These are phyloP conservation scores for Mucor saturninus DNA, from an alignment of 371 early-diverging fungal species.

Conservation along the genomic window DNA sequence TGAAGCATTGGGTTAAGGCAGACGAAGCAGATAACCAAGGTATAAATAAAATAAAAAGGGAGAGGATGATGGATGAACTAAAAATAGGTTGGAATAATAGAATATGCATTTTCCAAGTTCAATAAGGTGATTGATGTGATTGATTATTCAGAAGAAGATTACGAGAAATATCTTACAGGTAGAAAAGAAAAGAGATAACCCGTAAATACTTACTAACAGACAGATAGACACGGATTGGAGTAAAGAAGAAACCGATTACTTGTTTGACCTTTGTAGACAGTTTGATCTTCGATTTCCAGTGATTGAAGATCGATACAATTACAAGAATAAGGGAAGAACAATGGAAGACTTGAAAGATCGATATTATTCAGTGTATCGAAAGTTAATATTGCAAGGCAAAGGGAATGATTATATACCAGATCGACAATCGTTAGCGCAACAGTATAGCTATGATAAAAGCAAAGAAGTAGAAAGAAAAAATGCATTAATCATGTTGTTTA, in stretches of 20 bases:
- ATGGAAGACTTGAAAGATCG: conserved; percentile 81
- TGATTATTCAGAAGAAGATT: conserved; percentile 76
- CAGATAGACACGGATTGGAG: conserved; percentile 77
- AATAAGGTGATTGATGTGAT: conserved; percentile 67
- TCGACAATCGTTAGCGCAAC: conserved; percentile 41
- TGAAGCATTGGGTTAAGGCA: conserved; percentile 82
- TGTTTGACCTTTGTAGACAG: conserved; percentile 74
- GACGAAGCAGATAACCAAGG: conserved; percentile 33
- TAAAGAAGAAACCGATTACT: conserved; percentile 83
- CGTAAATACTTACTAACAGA: neutral
- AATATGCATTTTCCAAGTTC: conserved; percentile 69
- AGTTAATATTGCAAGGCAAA: conserved; percentile 50
- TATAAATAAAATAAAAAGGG: neutral
- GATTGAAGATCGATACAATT: conserved; percentile 82
- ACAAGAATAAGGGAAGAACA: conserved; percentile 33
- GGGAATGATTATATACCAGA: conserved; percentile 40
- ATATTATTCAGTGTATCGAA: conserved; percentile 70
- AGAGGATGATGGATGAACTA: neutral
- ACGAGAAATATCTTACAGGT: conserved; percentile 59
- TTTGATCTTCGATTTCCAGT: conserved; percentile 87
- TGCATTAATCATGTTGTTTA: conserved; percentile 71
- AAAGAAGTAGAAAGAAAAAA: conserved; percentile 82
- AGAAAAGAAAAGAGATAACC: neutral
- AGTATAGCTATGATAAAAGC: conserved; percentile 61
- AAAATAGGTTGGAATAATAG: conserved; percentile 24